Base-by-base conservation (phyloP, 352 stramenopile genomes). In the Globisporangium mamillatum region DNA sequence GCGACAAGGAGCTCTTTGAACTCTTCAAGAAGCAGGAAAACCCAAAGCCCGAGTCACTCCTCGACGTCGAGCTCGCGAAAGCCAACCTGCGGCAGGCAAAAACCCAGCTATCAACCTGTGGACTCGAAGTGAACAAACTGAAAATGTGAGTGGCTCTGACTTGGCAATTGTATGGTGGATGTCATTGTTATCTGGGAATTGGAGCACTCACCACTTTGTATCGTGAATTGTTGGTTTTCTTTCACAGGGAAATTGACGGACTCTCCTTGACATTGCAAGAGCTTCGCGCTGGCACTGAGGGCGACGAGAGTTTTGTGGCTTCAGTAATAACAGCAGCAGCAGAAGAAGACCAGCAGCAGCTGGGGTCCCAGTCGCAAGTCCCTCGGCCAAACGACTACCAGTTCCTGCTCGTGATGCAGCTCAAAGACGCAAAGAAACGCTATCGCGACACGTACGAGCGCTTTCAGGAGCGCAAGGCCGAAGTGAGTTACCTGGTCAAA, bases 1-100 rank as follows among this genome's bases (percentile, higher is more conserved):
- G 60, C 41, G 78, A 90, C 53, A 89, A 90, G 61, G 74, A 86
- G 58, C 73, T 90, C 12, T 86, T 84, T 41, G 72, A 84, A n/a
- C 55, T 60, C 25, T 91, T 91, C 65, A 83, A 79, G 63, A 56
- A 73, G 7, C 61, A 66, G 6, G 53, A 78, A 50, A 58, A 69
- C 36, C 75, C 76, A 3, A 69, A 71, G 18, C 72, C 78, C 6
- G 82, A 88, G 64, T 79, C 80, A 3, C 44, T 88, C n/a, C 70
- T 76, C 16, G 80, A 90, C 41, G 65, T 90, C 16, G 82, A 91
- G 2, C 70, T 82, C 53, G 76, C 84, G 46, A 91, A 91, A 62
- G 72, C 76, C 48, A 92, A 90, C 48, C 71, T 91, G 18, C 74
- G 76, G 24, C 67, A 75, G 32, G 79, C 79, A 5, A 90, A 88